Evolutionary conservation across 352 stramenopile genomes (phyloP).

Genomic region (Lagenidium sp.): DNA sequence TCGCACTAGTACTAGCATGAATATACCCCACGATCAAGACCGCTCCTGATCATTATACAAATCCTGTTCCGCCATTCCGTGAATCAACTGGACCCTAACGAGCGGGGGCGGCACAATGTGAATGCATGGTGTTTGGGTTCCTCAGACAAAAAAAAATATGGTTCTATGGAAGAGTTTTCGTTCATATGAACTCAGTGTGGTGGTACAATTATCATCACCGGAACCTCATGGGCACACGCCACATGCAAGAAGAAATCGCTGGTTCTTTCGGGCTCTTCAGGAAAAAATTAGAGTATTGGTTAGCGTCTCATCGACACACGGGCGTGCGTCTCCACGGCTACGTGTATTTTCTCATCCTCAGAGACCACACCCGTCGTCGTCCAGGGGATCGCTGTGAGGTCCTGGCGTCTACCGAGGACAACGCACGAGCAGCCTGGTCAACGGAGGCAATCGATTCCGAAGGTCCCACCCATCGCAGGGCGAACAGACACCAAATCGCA

Average conservation of each 20-base stretch:
- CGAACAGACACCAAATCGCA: no score
- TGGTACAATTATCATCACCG: conserved; percentile 61
- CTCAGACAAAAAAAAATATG: conserved; percentile 44
- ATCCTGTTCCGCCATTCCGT: no score
- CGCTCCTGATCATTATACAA: no score
- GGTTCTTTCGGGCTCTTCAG: conserved; percentile 32
- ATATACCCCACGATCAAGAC: conserved; percentile 1
- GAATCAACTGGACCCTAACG: no score
- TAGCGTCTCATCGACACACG: conserved; percentile 32
- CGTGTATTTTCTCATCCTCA: conserved; percentile 74
- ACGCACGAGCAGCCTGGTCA: no score
- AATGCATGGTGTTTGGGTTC: conserved; percentile 15
- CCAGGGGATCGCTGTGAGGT: no score
- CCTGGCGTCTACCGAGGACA: no score
- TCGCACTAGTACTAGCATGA: neutral
- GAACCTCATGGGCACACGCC: conserved; percentile 9
- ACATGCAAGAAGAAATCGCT: neutral
- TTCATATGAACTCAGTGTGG: conserved; percentile 62
- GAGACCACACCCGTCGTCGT: no score
- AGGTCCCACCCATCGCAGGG: no score
- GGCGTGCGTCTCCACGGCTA: conserved; percentile 25
- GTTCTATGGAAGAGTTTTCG: conserved; percentile 71
- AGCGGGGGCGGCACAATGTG: no score
- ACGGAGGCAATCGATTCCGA: no score
- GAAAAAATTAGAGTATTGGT: conserved; percentile 83